A percentile compares a stretch with the other conserved stretches of the same genome.
Conservation (phyloP, 148 eudicot genomes). For the Chenopodium berlandieri region DNA sequence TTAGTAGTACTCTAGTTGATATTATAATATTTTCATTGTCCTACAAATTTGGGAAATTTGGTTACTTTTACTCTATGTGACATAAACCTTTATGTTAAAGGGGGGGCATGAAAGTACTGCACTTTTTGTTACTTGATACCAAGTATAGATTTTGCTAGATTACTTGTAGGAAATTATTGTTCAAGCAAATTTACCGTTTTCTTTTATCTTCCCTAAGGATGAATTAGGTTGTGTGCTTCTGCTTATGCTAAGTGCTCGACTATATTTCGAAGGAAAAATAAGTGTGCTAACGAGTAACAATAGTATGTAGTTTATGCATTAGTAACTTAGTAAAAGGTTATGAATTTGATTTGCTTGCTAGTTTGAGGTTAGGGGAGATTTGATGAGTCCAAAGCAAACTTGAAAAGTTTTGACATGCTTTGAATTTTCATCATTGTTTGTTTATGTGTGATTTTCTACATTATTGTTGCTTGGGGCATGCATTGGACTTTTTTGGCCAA, state of each 20-base stretch:
- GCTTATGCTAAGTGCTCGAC: not conserved
- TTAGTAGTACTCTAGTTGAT: not conserved
- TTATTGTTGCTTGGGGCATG: not conserved
- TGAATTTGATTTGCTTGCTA: not conserved
- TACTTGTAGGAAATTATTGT: not conserved
- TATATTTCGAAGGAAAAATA: too few species aligned
- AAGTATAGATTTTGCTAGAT: not conserved
- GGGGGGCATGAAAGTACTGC: not conserved
- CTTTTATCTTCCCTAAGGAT: not conserved
- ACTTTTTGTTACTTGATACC: not conserved
- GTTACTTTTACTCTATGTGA: not conserved
- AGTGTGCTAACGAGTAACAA: not conserved
- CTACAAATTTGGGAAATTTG: not conserved
- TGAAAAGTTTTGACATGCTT: too few species aligned
- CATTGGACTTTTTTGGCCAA: conserved; percentile 5
- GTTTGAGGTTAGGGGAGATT: conserved; percentile 3
- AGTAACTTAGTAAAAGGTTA: not conserved
- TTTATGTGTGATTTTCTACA: not conserved
- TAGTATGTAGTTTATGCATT: not conserved
- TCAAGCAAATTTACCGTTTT: not conserved
- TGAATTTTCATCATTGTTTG: not conserved
- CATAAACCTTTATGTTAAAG: conserved; percentile 1
- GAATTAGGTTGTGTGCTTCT: not conserved
- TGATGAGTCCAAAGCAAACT: not conserved
- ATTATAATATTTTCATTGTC: not conserved